A percentile compares a stretch with the other conserved stretches of the same genome.
These are phyloP conservation scores for Microcyclosporella mali DNA, from an alignment of 2,329 filamentous ascomycete genomes.

Conservation along the genomic window DNA sequence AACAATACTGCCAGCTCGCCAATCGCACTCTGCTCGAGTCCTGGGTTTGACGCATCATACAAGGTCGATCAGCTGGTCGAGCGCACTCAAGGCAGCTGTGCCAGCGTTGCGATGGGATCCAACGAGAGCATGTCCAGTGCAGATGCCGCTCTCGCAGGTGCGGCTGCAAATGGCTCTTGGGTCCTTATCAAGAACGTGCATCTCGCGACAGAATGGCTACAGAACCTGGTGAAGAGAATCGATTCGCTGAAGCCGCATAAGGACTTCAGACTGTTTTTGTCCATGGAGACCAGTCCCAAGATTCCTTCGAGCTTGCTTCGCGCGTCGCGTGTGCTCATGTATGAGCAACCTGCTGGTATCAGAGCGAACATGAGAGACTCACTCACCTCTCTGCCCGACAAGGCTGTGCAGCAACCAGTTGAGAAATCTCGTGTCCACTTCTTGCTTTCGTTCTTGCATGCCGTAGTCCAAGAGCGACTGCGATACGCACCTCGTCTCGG, in stretches of 20 bases:
- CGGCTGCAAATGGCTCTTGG: conserved; percentile 87
- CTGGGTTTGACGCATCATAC: conserved; percentile 97
- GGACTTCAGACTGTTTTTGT: conserved; percentile 91
- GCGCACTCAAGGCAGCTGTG: conserved; percentile 72
- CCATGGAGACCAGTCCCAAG: conserved; percentile 95
- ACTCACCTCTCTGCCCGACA: conserved; percentile 59
- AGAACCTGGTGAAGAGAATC: conserved; percentile 94
- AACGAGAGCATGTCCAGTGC: conserved; percentile 88
- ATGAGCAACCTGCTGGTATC: conserved; percentile 94
- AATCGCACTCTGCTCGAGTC: conserved; percentile 86
- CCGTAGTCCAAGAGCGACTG: conserved; percentile 88
- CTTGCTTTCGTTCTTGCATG: conserved; percentile 87
- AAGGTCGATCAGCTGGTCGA: conserved; percentile 96
- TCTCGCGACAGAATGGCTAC: conserved; percentile 89
- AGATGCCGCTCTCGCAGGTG: conserved; percentile 90
- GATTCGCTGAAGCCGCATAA: conserved; percentile 89
- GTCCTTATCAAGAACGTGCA: conserved; percentile 99
- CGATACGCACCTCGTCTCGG: conserved; percentile 89
- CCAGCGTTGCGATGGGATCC: conserved; percentile 98
- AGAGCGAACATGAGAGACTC: conserved; percentile 99
- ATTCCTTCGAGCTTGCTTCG: conserved; percentile 94
- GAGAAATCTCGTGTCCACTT: conserved; percentile 88
- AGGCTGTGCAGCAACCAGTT: conserved; percentile 71
- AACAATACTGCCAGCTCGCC: conserved; percentile 80
- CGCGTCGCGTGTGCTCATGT: conserved; percentile 90